Evolutionary conservation across 2,329 filamentous ascomycete species (phyloP), one percentile per base, ranked within the genome.

Genomic region (Fonsecaea nubica): DNA sequence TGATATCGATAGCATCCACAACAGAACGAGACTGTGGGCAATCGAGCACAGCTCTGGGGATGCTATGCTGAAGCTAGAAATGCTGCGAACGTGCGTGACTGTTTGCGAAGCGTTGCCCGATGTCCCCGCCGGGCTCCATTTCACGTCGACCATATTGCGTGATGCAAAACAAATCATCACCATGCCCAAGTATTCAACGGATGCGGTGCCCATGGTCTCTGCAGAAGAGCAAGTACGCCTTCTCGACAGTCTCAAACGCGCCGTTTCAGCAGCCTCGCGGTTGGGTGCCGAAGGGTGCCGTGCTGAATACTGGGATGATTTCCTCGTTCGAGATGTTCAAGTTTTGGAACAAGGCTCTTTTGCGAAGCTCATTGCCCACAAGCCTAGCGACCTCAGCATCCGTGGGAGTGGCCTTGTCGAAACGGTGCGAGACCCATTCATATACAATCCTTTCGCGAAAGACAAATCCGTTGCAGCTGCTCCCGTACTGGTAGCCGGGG

Each of bases 241-340:
- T n/a, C 85, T 89, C 55, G 91, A 91, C 53, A 97, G 94, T 72
- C 93, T 99, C 66, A 87, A 89, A 40, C 90, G 94, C 69, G 97
- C 93, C 0, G 87, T 93, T 35, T 87, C 84, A 36, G 87, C 95
- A n/a, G 90, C 91, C 0, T 87, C 86, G 67, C 89, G 91, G 66
- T 79, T 97, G 32, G 93, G 93, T 0, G 80, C 93, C 33, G 81
- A 85, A 4, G 80, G 90, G 63, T 79, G 94, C 50, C 85, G 88
- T 60, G 93, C 92, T 5, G 91, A 95, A 72, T 99, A 97, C 76
- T 99, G 95, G 95, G 95, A 99, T 76, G 92, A 97, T 74, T 98
- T 98, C 73, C 82, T 99, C 8, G 85, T 99, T 55, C 89, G 95
- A 58, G 88, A 88, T 69, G 82, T 96, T 72, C 86, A 89, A 62